phyloP scores from a whole-genome alignment of 352 stramenopile species.

The Aphanomyces euteiches region DNA sequence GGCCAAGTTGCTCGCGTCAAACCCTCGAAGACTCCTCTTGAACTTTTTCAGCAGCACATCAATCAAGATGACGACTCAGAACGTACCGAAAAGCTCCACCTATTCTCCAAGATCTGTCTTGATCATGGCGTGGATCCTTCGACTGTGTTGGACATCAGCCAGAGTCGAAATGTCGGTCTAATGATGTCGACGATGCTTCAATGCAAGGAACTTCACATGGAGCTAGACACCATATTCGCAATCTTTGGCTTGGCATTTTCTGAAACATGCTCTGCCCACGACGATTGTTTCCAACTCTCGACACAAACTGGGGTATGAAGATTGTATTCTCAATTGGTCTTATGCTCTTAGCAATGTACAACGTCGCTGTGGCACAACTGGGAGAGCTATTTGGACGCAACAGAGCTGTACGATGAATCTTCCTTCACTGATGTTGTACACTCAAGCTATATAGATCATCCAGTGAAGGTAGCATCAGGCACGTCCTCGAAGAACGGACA shows the following conservation, averaged over 20 bases:
- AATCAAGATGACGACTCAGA: conserved; percentile 13
- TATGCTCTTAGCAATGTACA: conserved; percentile 15
- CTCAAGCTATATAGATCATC: too few species aligned
- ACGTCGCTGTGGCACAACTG: conserved; percentile 21
- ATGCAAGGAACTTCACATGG: background rate
- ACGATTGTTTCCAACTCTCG: conserved; percentile 11
- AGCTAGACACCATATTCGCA: background rate
- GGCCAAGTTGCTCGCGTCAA: background rate
- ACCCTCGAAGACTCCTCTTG: background rate
- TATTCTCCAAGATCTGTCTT: background rate
- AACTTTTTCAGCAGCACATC: conserved; percentile 2
- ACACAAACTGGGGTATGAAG: background rate
- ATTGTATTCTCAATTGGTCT: background rate
- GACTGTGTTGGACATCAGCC: too few species aligned
- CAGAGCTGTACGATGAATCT: background rate
- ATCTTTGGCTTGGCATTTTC: conserved; percentile 11
- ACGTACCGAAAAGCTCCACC: background rate
- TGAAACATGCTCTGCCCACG: background rate
- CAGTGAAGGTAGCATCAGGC: background rate
- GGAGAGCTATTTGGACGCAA: conserved; percentile 16
- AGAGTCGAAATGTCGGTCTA: background rate
- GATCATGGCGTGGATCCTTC: background rate
- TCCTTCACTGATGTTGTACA: background rate
- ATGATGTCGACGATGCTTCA: background rate
- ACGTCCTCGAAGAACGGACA: background rate